These are phyloP conservation scores for Umbelopsis vinacea DNA, from an alignment of 192 early-diverging fungal genomes.

Conservation along the genomic window DNA sequence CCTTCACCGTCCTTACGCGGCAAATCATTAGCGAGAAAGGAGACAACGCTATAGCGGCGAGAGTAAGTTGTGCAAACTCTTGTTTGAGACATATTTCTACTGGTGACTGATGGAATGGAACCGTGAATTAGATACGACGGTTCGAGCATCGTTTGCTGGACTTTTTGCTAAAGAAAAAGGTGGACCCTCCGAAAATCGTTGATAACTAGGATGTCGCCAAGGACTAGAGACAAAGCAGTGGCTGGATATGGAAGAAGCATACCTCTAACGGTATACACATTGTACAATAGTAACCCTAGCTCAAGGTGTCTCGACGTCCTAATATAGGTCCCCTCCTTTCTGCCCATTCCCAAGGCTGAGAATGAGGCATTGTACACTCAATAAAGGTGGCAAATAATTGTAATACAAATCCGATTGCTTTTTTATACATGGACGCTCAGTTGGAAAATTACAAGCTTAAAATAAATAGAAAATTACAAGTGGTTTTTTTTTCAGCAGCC, in stretches of 20 bases:
- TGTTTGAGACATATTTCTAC: not conserved
- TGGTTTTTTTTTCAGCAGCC: not conserved
- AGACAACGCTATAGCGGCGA: slow-evolving; percentile 75
- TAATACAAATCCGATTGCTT: not conserved
- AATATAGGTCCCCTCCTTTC: too few relatives aligned
- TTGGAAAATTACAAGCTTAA: not conserved
- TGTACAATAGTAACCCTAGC: too few relatives aligned
- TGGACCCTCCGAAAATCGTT: not conserved
- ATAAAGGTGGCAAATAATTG: too few relatives aligned
- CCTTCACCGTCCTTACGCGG: slow-evolving; percentile 70
- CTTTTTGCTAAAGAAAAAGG: not conserved
- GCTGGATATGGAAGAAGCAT: too few relatives aligned
- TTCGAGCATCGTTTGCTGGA: slow-evolving; percentile 17
- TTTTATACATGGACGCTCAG: not conserved
- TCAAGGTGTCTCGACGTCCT: too few relatives aligned
- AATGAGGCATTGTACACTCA: not conserved
- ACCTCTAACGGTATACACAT: too few relatives aligned
- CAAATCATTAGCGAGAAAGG: slow-evolving; percentile 73
- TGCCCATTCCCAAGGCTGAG: too few relatives aligned
- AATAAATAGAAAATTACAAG: not conserved
- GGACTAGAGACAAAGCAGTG: too few relatives aligned
- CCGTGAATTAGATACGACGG: slow-evolving; percentile 7
- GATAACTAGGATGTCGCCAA: not conserved
- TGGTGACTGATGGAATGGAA: not conserved
- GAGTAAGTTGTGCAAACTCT: slow-evolving; percentile 32